Evolutionary conservation across 352 stramenopile genomes (phyloP).

Genomic region (Phytophthora cactorum): DNA sequence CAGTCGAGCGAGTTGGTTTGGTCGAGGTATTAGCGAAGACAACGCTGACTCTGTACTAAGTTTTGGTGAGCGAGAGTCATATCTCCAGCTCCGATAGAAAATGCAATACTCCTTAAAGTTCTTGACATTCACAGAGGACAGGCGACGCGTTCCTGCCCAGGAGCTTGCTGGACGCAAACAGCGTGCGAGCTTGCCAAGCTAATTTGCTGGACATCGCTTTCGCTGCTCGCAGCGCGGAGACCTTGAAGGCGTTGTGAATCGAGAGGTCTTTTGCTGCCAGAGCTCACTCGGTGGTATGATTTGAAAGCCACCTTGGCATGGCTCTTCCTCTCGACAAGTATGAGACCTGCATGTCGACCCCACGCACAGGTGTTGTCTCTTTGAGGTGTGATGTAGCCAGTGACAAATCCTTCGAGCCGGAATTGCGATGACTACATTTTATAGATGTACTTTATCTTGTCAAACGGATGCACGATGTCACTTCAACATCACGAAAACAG

Average conservation of each 20-base stretch:
- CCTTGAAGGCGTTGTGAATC: slow-evolving; percentile 2
- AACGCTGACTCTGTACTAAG: no score
- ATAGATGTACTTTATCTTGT: slow-evolving; percentile 1
- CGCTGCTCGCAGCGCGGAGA: background rate
- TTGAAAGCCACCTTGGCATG: slow-evolving; percentile 10
- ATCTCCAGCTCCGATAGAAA: no score
- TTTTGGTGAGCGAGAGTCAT: no score
- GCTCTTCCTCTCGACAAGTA: slow-evolving; percentile 14
- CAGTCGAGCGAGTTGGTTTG: no score
- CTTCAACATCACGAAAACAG: slow-evolving; percentile 27
- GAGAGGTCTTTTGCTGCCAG: slow-evolving; percentile 5
- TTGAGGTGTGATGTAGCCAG: slow-evolving; percentile 3
- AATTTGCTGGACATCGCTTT: background rate
- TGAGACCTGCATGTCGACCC: slow-evolving; percentile 1
- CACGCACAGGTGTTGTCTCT: no score
- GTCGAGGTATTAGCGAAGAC: no score
- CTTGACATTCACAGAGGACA: no score
- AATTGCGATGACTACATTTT: slow-evolving; percentile 8
- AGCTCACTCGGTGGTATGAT: slow-evolving; percentile 12
- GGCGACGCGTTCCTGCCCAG: no score
- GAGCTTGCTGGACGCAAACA: no score
- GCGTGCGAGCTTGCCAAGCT: no score
- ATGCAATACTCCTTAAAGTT: no score
- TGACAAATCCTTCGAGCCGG: slow-evolving; percentile 6
- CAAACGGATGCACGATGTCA: slow-evolving; percentile 14